These are phyloP conservation scores for Pyrenochaeta sp. DNA, from an alignment of 2,329 filamentous ascomycete genomes.

Conservation along the genomic window DNA sequence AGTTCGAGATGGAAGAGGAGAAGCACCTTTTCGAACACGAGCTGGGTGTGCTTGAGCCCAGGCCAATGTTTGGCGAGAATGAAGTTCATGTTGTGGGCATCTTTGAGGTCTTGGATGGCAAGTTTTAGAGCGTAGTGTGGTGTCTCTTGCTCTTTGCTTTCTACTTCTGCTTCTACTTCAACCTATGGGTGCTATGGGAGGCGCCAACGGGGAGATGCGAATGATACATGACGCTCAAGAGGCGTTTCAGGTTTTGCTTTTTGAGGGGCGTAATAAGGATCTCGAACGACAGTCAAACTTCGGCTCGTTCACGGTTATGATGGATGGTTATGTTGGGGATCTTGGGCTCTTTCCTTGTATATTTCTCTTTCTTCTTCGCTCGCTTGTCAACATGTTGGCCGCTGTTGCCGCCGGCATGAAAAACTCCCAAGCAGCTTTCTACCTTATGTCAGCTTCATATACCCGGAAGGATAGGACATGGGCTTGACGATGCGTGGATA, in stretches of 20 bases:
- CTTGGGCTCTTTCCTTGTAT: constrained; percentile 1
- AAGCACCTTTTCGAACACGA: constrained; percentile 38
- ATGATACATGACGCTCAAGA: neutral
- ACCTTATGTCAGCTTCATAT: constrained; percentile 3
- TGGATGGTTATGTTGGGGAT: neutral
- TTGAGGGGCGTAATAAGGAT: neutral
- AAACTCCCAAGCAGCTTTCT: neutral
- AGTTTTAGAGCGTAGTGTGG: constrained; percentile 21
- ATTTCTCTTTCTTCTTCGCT: neutral
- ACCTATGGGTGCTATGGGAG: neutral
- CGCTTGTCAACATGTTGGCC: neutral
- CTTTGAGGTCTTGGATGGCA: constrained; percentile 50
- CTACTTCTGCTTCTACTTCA: neutral
- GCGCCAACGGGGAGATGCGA: neutral
- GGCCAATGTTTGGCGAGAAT: constrained; percentile 27
- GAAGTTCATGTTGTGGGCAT: constrained; percentile 48
- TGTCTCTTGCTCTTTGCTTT: neutral
- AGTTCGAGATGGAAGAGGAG: constrained; percentile 50
- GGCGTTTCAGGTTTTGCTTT: constrained; percentile 4
- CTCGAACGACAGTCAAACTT: neutral
- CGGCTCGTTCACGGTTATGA: neutral
- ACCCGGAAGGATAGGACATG: constrained; percentile 1
- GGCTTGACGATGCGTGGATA: neutral
- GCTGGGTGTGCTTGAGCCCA: constrained; percentile 44
- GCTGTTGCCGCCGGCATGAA: neutral